Percentiles rank a stretch among this genome's conserved stretches.
phyloP scores from a whole-genome alignment of 2,329 filamentous ascomycete genomes.

The Anthostomella pinea region DNA sequence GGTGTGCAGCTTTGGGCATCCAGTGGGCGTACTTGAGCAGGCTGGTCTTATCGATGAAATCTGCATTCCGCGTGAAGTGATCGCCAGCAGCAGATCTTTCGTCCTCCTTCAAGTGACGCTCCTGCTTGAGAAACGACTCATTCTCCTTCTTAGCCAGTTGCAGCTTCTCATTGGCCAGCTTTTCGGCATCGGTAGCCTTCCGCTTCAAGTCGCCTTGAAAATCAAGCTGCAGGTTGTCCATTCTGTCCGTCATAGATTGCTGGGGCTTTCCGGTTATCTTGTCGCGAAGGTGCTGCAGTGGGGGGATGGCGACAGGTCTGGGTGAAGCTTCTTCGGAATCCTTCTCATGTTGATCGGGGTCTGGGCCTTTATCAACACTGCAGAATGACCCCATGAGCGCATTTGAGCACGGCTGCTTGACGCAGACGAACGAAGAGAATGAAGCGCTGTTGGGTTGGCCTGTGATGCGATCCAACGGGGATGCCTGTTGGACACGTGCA shows the following conservation, averaged over 20 bases:
- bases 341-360: slow-evolving; percentile 24
- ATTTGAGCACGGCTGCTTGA: slow-evolving; percentile 7
- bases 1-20: slow-evolving; percentile 69
- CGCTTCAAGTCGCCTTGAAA: slow-evolving; percentile 21
- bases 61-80: slow-evolving; percentile 56
- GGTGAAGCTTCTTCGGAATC: slow-evolving; percentile 10
- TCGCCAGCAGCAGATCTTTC: slow-evolving; percentile 49
- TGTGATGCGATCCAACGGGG: too few relatives aligned
- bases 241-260: background rate
- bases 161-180: slow-evolving; percentile 6
- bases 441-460: too few relatives aligned
- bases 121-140: slow-evolving; percentile 9
- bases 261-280: slow-evolving; percentile 13
- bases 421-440: slow-evolving; percentile 1
- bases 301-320: slow-evolving; percentile 5
- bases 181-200: slow-evolving; percentile 11
- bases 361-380: slow-evolving; percentile 23
- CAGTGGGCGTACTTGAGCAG: slow-evolving; percentile 54
- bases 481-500: too few relatives aligned
- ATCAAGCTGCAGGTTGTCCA: slow-evolving; percentile 9
- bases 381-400: slow-evolving; percentile 26
- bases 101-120: too few relatives aligned
- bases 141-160: slow-evolving; percentile 17
- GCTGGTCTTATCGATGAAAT: slow-evolving; percentile 53
- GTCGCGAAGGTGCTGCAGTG: slow-evolving; percentile 11